Percentiles rank a stretch among this genome's conserved stretches.
Conservation (phyloP, 257 asterid genomes). For the Plantago ovata region DNA sequence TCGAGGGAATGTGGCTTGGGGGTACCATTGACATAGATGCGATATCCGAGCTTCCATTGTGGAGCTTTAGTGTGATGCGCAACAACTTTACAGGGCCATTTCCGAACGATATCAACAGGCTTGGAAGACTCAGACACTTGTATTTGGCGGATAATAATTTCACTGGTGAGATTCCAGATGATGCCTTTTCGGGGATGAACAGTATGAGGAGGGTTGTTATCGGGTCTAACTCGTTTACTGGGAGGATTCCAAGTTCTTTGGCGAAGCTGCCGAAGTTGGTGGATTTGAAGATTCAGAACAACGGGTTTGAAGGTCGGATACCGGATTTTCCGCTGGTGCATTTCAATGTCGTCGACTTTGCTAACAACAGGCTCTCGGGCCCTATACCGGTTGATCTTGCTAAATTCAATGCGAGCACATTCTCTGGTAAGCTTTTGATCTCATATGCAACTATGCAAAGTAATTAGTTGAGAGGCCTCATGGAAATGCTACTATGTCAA, state of each 20-base stretch:
- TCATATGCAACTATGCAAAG: no score
- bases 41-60: conserved; percentile 29
- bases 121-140: conserved; percentile 39
- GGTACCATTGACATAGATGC: conserved; percentile 35
- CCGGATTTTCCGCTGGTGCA: conserved; percentile 52
- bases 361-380: conserved; percentile 50
- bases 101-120: conserved; percentile 35
- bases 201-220: conserved; percentile 40
- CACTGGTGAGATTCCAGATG: conserved; percentile 45
- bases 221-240: conserved; percentile 35
- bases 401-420: conserved; percentile 28
- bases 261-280: conserved; percentile 41
- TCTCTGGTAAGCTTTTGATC: conserved; percentile 39
- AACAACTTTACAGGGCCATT: conserved; percentile 47
- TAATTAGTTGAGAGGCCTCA: background rate
- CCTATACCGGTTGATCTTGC: conserved; percentile 34
- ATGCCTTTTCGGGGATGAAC: conserved; percentile 50
- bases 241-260: conserved; percentile 52
- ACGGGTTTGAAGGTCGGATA: conserved; percentile 40
- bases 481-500: no score
- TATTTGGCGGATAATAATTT: conserved; percentile 49
- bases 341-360: conserved; percentile 37
- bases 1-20: conserved; percentile 45
- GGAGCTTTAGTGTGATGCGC: conserved; percentile 45
- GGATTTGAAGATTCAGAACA: conserved; percentile 48